A percentile compares a stretch with the other conserved stretches of the same genome.
phyloP scores from a whole-genome alignment of 345 rosid species.

The Cardamine chenopodiifolia region DNA sequence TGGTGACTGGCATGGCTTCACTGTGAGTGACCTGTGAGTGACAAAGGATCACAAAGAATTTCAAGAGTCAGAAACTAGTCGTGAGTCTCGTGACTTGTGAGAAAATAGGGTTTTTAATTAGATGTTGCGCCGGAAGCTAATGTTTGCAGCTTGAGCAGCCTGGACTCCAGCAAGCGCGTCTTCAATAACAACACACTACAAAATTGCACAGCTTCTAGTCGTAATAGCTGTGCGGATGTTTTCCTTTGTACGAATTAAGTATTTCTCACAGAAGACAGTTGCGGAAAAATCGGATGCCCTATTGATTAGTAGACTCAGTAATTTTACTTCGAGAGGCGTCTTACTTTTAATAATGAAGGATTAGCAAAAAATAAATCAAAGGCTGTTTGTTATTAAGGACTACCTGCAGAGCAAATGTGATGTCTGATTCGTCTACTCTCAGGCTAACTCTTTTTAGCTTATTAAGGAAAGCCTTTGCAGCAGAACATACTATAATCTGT shows the following conservation, averaged over 20 bases:
- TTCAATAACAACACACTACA: too few relatives aligned
- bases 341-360: background rate
- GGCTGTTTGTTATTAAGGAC: background rate
- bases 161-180: too few relatives aligned
- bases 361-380: background rate
- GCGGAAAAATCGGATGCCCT: conserved; percentile 82
- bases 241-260: background rate
- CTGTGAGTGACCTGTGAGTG: too few relatives aligned
- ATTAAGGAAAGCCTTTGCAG: conserved; percentile 73
- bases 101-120: too few relatives aligned
- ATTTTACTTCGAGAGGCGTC: background rate
- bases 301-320: conserved; percentile 23
- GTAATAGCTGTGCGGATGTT: too few relatives aligned
- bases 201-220: too few relatives aligned
- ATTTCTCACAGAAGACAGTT: conserved; percentile 62
- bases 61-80: too few relatives aligned
- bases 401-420: conserved; percentile 82
- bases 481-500: conserved; percentile 78
- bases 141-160: too few relatives aligned
- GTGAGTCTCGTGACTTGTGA: too few relatives aligned
- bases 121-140: too few relatives aligned
- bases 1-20: too few relatives aligned
- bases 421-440: conserved; percentile 69
- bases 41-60: too few relatives aligned
- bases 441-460: conserved; percentile 63